Base-by-base conservation (phyloP, 805 yeast species). In the Yamadazyma insecticola region DNA sequence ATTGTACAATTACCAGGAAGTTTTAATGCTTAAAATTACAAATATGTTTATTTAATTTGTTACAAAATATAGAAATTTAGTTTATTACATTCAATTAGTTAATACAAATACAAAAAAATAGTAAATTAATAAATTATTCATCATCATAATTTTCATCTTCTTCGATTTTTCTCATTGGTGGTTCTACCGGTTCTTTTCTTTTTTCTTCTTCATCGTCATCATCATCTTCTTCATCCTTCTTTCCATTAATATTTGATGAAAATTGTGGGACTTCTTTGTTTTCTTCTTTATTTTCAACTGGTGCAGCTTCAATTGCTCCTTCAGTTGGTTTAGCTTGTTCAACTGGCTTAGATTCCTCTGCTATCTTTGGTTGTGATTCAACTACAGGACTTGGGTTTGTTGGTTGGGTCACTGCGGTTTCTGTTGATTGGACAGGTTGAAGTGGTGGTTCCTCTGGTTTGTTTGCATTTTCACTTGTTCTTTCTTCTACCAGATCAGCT, bases 61-160 rank as follows among this genome's bases (percentile, higher is more conserved):
- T n/a, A n/a, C n/a, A n/a, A n/a, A n/a, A n/a, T n/a, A n/a, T n/a
- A n/a, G n/a, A n/a, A n/a, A n/a, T n/a, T n/a, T n/a, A n/a, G n/a
- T n/a, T n/a, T n/a, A n/a, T n/a, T n/a, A n/a, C n/a, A n/a, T n/a
- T n/a, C n/a, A n/a, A n/a, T n/a, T n/a, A n/a, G n/a, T n/a, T n/a
- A n/a, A n/a, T n/a, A n/a, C n/a, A n/a, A n/a, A n/a, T n/a, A n/a
- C n/a, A n/a, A n/a, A n/a, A n/a, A n/a, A n/a, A n/a, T n/a, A n/a
- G n/a, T 19, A 19, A 19, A 9, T 11, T 19, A 11, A 11, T 13
- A 22, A 19, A 16, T 15, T 44, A 55, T 31, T 65, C 69, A 30
- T 65, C 72, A 36, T 65, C 72, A 43, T 66, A 66, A 41, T 66
- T 55, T 43, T 65, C 72, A 37, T 66, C 72, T 41, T 66, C 72